phyloP scores from a whole-genome alignment of 1,284 basidiomycete genomes.

The Salmacisia buchloeana region DNA sequence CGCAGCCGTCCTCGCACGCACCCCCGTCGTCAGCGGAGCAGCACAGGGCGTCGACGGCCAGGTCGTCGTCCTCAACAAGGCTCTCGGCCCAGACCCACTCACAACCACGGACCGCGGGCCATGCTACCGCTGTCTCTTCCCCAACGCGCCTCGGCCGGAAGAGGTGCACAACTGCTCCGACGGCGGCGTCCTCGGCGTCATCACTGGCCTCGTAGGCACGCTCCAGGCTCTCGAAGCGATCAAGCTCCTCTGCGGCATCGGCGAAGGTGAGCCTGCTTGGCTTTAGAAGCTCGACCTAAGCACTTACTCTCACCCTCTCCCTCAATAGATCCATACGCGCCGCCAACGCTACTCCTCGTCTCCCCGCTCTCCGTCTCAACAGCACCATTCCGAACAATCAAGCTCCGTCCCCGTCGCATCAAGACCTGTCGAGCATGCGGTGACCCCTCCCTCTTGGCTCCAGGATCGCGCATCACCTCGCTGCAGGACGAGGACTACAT shows the following conservation, averaged over 20 bases:
- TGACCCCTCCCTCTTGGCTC: conserved; percentile 20
- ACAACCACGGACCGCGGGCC: conserved; percentile 61
- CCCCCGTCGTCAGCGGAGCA: conserved; percentile 84
- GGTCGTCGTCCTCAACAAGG: conserved; percentile 54
- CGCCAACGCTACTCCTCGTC: conserved; percentile 64
- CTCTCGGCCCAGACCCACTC: conserved; percentile 10
- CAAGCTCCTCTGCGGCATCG: conserved; percentile 54
- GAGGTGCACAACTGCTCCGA: conserved; percentile 69
- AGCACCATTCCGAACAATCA: conserved; percentile 73
- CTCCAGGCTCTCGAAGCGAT: conserved; percentile 86
- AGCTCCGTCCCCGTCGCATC: conserved; percentile 58
- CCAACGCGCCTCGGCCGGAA: conserved; percentile 51
- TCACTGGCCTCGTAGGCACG: conserved; percentile 85
- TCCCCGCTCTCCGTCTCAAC: conserved; percentile 60
- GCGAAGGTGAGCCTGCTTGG: conserved; percentile 15
- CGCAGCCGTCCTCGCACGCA: conserved; percentile 66
- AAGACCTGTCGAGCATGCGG: conserved; percentile 40
- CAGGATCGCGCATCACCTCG: conserved; percentile 22
- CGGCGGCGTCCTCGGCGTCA: conserved; percentile 79
- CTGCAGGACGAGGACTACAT: conserved; percentile 39
- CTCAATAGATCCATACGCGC: conserved; percentile 31
- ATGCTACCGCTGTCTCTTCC: conserved; percentile 92
- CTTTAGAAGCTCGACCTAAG: neutral
- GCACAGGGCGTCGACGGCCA: conserved; percentile 89
- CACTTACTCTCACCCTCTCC: neutral